These are phyloP conservation scores for Cnidoscolus chayamansa DNA, from an alignment of 441 rosid species.

Conservation along the genomic window DNA sequence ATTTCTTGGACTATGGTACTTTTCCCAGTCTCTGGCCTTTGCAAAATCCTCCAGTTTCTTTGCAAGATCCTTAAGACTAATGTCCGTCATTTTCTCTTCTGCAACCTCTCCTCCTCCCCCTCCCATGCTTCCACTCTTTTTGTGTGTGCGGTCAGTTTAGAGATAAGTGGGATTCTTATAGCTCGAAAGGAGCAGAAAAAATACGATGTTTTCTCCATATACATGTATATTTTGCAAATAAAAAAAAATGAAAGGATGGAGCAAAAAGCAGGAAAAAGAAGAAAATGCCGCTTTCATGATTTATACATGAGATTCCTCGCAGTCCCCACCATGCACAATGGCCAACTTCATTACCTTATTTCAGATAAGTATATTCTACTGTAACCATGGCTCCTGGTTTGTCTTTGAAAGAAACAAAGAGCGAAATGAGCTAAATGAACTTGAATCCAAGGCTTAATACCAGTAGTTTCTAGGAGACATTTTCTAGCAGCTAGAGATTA, in stretches of 20 bases:
- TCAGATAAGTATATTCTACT: slow-evolving; percentile 25
- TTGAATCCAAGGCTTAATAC: neutral
- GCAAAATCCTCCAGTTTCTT: slow-evolving; percentile 47
- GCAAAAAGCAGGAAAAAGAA: neutral
- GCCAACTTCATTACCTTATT: slow-evolving; percentile 24
- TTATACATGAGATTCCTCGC: slow-evolving; percentile 34
- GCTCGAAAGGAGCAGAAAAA: neutral
- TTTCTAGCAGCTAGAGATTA: neutral
- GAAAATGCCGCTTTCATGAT: slow-evolving; percentile 30
- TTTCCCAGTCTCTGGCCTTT: slow-evolving; percentile 49
- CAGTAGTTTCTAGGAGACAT: neutral
- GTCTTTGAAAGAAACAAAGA: neutral
- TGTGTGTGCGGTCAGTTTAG: neutral
- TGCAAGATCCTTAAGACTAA: slow-evolving; percentile 46
- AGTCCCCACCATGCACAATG: slow-evolving; percentile 32
- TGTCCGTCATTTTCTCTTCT: slow-evolving; percentile 30
- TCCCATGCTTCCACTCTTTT: slow-evolving; percentile 26
- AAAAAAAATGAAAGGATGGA: slow-evolving; percentile 13
- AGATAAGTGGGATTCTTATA: slow-evolving; percentile 24
- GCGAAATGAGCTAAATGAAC: slow-evolving; percentile 3
- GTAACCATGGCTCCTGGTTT: slow-evolving; percentile 16
- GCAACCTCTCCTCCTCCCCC: slow-evolving; percentile 23
- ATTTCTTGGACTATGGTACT: slow-evolving; percentile 50
- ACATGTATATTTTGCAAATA: neutral
- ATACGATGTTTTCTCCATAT: neutral